Evolutionary conservation across 257 asterid genomes (phyloP).

Genomic region (Cordia subcordata): DNA sequence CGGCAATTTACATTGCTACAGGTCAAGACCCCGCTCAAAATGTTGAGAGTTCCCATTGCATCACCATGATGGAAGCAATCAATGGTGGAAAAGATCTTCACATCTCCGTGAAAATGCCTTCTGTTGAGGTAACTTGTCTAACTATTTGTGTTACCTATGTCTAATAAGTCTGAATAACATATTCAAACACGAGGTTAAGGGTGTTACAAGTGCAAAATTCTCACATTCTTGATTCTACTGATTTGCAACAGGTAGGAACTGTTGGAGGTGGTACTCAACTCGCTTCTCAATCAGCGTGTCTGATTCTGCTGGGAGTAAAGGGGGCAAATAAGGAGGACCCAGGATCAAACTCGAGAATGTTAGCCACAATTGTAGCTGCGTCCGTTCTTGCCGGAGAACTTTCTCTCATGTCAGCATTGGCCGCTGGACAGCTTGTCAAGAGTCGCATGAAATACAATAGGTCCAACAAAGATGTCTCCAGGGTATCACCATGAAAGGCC

Average conservation of each 20-base stretch:
- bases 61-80: conserved; percentile 45
- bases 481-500: neutral
- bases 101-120: conserved; percentile 40
- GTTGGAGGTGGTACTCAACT: conserved; percentile 45
- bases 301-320: conserved; percentile 37
- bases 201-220: no score
- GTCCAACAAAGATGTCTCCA: conserved; percentile 19
- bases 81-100: conserved; percentile 40
- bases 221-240: no score
- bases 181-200: no score
- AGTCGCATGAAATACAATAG: conserved; percentile 46
- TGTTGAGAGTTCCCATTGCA: conserved; percentile 45
- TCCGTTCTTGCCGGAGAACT: no score
- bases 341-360: conserved; percentile 29
- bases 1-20: no score
- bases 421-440: conserved; percentile 46
- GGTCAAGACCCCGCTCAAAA: no score
- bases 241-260: conserved; percentile 42
- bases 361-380: conserved; percentile 41
- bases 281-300: conserved; percentile 38
- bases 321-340: conserved; percentile 36
- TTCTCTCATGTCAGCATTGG: conserved; percentile 40
- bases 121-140: no score
- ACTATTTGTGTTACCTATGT: no score
- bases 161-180: no score